These are phyloP conservation scores for Candida wancherniae DNA, from an alignment of 805 yeast genomes.

Conservation along the genomic window DNA sequence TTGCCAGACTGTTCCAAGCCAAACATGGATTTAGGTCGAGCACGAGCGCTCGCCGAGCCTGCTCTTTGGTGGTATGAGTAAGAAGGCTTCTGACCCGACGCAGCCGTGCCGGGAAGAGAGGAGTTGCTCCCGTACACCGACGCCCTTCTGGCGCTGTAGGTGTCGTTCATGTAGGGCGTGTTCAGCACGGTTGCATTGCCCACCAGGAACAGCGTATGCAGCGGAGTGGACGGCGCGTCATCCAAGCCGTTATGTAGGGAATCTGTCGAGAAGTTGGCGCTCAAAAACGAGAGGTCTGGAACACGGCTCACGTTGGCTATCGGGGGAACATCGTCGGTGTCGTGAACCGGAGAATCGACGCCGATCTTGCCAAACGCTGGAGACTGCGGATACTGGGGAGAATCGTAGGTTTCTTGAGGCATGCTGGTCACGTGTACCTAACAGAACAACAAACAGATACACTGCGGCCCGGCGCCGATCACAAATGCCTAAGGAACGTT, in stretches of 20 bases:
- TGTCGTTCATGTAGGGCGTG: neutral
- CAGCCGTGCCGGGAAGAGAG: constrained; percentile 9
- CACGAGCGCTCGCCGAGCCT: constrained; percentile 10
- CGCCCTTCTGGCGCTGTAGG: constrained; percentile 6
- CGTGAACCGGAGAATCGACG: constrained; percentile 5
- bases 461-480: too few relatives aligned
- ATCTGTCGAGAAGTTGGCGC: constrained; percentile 39
- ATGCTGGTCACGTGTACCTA: too few relatives aligned
- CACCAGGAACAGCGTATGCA: neutral
- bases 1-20: constrained; percentile 23
- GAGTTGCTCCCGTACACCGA: constrained; percentile 9
- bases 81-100: constrained; percentile 16
- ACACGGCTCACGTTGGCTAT: constrained; percentile 5
- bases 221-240: constrained; percentile 7
- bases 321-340: constrained; percentile 3
- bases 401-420: too few relatives aligned
- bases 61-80: constrained; percentile 12
- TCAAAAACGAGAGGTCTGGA: constrained; percentile 27
- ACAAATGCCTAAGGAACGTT: too few relatives aligned
- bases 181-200: neutral
- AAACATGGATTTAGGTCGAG: constrained; percentile 35
- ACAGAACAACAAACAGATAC: too few relatives aligned
- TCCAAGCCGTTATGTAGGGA: constrained; percentile 18
- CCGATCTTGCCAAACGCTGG: constrained; percentile 2
- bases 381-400: constrained; percentile 1